These are phyloP conservation scores for Didymella segeticola DNA, from an alignment of 2,329 filamentous ascomycete genomes.

Conservation along the genomic window DNA sequence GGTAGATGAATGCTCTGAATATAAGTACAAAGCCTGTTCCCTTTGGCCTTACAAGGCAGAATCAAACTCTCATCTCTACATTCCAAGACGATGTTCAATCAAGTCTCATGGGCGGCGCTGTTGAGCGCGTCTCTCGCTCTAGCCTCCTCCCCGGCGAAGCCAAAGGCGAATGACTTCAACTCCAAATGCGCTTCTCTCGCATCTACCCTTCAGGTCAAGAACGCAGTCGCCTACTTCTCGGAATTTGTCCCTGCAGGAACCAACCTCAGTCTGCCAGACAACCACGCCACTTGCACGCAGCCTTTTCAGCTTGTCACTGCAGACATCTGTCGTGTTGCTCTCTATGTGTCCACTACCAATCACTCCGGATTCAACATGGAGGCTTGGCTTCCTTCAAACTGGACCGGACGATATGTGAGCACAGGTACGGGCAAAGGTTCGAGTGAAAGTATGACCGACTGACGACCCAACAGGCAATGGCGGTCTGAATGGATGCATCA, in stretches of 20 bases:
- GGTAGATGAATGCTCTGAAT: not conserved
- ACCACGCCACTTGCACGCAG: conserved; percentile 49
- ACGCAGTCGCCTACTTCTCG: conserved; percentile 48
- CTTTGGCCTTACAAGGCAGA: too few relatives aligned
- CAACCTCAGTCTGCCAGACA: conserved; percentile 49
- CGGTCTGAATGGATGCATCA: conserved; percentile 50
- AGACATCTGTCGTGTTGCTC: conserved; percentile 51
- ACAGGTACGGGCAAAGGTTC: not conserved
- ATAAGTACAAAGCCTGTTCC: conserved; percentile 3
- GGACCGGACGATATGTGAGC: conserved; percentile 48
- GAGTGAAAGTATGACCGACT: not conserved
- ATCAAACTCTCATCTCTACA: not conserved
- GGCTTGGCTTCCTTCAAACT: conserved; percentile 53
- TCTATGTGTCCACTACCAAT: conserved; percentile 50
- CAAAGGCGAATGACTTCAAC: conserved; percentile 23
- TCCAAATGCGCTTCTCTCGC: conserved; percentile 38
- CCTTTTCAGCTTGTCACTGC: conserved; percentile 39
- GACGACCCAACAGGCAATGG: conserved; percentile 41
- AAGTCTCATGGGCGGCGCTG: conserved; percentile 19
- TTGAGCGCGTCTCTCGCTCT: conserved; percentile 2
- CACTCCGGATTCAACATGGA: conserved; percentile 53
- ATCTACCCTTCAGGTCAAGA: conserved; percentile 38
- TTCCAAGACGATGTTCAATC: conserved; percentile 28
- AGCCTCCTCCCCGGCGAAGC: not conserved
- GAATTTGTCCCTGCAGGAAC: conserved; percentile 50